These are phyloP conservation scores for Phialophora expanda DNA, from an alignment of 2,329 filamentous ascomycete species.

Conservation along the genomic window DNA sequence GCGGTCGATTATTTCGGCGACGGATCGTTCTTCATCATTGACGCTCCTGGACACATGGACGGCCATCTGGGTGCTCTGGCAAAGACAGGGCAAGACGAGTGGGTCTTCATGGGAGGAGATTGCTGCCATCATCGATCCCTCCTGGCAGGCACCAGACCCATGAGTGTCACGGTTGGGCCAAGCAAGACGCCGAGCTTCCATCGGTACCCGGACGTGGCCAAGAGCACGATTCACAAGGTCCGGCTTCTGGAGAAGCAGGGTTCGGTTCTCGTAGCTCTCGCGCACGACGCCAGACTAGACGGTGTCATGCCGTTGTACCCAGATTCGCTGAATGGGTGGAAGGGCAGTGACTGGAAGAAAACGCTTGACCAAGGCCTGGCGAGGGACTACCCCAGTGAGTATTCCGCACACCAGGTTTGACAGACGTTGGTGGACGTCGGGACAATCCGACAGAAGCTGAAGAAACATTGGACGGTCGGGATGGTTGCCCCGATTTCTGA, in stretches of 20 bases:
- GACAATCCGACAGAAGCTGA: neutral
- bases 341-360: constrained; percentile 2
- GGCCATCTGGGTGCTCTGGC: constrained; percentile 40
- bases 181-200: constrained; percentile 35
- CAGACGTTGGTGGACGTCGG: neutral
- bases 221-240: constrained; percentile 38
- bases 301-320: constrained; percentile 15
- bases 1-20: constrained; percentile 61
- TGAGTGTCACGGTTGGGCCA: constrained; percentile 16
- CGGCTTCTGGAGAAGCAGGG: constrained; percentile 23
- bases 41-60: constrained; percentile 45
- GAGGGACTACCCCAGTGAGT: neutral
- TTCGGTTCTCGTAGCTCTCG: constrained; percentile 13
- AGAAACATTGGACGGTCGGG: too few relatives aligned
- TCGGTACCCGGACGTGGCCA: constrained; percentile 36
- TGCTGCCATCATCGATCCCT: constrained; percentile 49
- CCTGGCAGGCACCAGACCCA: constrained; percentile 10
- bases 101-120: constrained; percentile 59
- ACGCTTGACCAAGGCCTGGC: neutral
- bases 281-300: constrained; percentile 18
- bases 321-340: neutral
- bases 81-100: constrained; percentile 43
- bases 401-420: neutral
- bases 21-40: constrained; percentile 61
- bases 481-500: too few relatives aligned